These are phyloP conservation scores for Exophiala alcalophila DNA, from an alignment of 2,329 filamentous ascomycete species.

Conservation along the genomic window DNA sequence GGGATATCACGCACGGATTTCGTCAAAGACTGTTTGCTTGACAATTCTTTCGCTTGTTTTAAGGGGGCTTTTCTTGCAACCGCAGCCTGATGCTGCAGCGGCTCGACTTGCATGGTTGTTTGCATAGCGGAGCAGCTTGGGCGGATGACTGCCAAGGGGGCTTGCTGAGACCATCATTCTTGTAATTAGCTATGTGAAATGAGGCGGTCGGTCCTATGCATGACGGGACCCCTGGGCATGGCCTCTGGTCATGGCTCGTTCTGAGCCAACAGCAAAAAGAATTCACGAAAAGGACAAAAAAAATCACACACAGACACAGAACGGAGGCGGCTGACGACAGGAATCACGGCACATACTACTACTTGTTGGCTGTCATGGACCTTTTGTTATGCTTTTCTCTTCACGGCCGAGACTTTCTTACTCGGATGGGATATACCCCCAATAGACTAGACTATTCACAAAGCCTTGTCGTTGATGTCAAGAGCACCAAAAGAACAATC, in stretches of 20 bases:
- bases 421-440: slow-evolving; percentile 22
- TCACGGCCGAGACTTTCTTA: slow-evolving; percentile 9
- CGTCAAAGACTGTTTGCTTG: slow-evolving; percentile 14
- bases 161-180: slow-evolving; percentile 14
- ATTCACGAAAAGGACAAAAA: too few species aligned
- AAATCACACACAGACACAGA: too few species aligned
- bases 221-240: too few species aligned
- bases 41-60: slow-evolving; percentile 9
- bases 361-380: slow-evolving; percentile 14
- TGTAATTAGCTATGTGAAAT: slow-evolving; percentile 28
- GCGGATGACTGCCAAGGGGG: slow-evolving; percentile 7
- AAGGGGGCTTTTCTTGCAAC: slow-evolving; percentile 12
- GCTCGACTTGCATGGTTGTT: slow-evolving; percentile 10
- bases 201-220: slow-evolving; percentile 16
- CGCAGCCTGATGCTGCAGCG: slow-evolving; percentile 5
- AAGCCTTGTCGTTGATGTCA: neutral
- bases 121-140: slow-evolving; percentile 10
- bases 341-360: slow-evolving; percentile 16
- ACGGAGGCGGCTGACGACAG: slow-evolving; percentile 15
- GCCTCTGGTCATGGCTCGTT: too few species aligned
- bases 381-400: slow-evolving; percentile 9
- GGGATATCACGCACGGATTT: slow-evolving; percentile 12
- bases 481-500: slow-evolving; percentile 1
- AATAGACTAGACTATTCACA: slow-evolving; percentile 22
- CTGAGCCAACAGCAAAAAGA: too few species aligned